Evolutionary conservation across 1,284 basidiomycete genomes (phyloP), one percentile per base, ranked within the genome.

Genomic region (Neotropicomus parvogracilis): DNA sequence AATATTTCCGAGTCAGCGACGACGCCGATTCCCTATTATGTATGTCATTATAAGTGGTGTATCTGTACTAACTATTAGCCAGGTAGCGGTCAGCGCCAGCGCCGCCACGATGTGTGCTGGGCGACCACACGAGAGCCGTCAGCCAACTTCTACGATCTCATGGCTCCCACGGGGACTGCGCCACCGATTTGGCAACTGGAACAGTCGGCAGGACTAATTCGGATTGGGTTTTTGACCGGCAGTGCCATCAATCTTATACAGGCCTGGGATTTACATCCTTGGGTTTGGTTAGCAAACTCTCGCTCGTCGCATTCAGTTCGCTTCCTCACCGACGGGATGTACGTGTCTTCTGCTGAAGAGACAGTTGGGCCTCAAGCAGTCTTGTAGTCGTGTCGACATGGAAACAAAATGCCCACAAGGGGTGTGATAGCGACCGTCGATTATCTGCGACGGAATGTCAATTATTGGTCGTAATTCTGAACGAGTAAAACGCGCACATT

Each of bases 391-490:
- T 19, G 87, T 87, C 34, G 81, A 78, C 79, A 90, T 84, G 43
- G 81, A 76, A 50, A 80, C 70, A 65, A 90, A 89, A 66, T 90
- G 86, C n/a, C 79, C 75, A 66, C 87, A 90, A 45, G 68, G 65
- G 13, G 79, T 79, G 69, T 88, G 78, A 68, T 76, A 86, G 55
- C 86, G 80, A 52, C 88, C 87, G 63, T 90, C 87, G 55, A 87
- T 81, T 56, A 88, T 75, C 87, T 89, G 59, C 39, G 56, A 46
- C 42, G 40, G 40, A 27, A 44, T 31, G 35, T 37, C 29, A 40
- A 46, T 27, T 14, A 28, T 52, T 26, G 53, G 34, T 41, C 42
- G 46, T 52, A 13, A 40, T 37, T 31, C n/a, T 16, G 33, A 48
- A 50, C 49, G 40, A 40, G 46, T 34, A 45, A 38, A 26, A 55